Conservation (phyloP, 2,329 filamentous ascomycete species). For the Colletotrichum camelliae region DNA sequence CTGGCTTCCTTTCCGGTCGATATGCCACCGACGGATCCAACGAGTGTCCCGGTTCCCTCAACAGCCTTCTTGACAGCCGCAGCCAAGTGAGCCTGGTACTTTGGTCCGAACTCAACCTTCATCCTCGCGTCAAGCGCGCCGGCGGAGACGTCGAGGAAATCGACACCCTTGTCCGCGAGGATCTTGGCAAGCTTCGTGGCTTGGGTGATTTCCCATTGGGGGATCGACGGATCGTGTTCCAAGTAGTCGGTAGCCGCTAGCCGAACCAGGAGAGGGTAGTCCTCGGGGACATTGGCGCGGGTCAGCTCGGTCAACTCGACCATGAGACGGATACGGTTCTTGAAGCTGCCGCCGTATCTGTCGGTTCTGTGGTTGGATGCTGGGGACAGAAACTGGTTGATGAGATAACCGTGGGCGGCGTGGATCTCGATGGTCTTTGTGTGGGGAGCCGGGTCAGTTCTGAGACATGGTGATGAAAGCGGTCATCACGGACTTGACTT, state of each 20-base stretch:
- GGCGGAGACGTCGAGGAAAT: constrained; percentile 74
- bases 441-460: neutral
- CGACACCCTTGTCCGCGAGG: constrained; percentile 69
- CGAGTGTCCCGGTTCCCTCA: constrained; percentile 53
- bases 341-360: constrained; percentile 49
- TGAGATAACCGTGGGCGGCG: constrained; percentile 52
- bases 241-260: constrained; percentile 77
- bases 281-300: constrained; percentile 63
- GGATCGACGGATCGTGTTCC: constrained; percentile 58
- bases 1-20: constrained; percentile 47
- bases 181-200: constrained; percentile 65
- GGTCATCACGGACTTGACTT: neutral
- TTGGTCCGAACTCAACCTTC: constrained; percentile 63
- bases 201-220: constrained; percentile 70
- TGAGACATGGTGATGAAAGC: neutral
- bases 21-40: constrained; percentile 52
- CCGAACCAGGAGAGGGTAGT: constrained; percentile 73
- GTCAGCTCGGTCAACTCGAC: constrained; percentile 59
- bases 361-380: constrained; percentile 51
- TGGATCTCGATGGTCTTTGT: constrained; percentile 33
- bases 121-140: constrained; percentile 67
- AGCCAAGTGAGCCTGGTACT: constrained; percentile 74
- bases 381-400: constrained; percentile 50
- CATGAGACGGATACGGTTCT: constrained; percentile 47
- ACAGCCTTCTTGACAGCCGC: constrained; percentile 70